These are phyloP conservation scores for Tuber borchii DNA, from an alignment of 495 filamentous ascomycete species.

Conservation along the genomic window DNA sequence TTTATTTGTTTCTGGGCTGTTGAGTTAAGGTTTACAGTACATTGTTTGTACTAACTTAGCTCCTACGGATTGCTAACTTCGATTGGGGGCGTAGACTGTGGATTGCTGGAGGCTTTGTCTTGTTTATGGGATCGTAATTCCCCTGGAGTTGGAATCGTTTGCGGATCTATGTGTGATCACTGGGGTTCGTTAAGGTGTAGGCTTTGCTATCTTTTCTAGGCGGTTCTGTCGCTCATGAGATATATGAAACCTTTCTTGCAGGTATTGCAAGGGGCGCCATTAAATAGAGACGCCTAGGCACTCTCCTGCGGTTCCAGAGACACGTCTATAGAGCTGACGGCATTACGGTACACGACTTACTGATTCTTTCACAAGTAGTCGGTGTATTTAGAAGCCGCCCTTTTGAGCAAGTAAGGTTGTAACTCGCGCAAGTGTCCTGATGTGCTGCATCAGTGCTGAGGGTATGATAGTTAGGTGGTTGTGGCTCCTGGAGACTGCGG, in stretches of 20 bases:
- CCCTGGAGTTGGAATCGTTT: neutral
- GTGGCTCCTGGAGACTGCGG: too few relatives aligned
- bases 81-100: too few relatives aligned
- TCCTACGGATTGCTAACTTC: neutral
- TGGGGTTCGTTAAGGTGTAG: neutral
- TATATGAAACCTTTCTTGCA: neutral
- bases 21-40: neutral
- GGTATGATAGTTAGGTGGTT: too few relatives aligned
- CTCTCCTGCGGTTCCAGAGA: too few relatives aligned
- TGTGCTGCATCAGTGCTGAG: too few relatives aligned
- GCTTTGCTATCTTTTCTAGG: neutral
- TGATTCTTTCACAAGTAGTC: too few relatives aligned
- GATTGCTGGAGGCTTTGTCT: neutral
- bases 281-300: neutral
- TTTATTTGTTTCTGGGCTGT: too few relatives aligned
- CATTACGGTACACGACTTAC: too few relatives aligned
- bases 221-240: neutral
- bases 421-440: too few relatives aligned
- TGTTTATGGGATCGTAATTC: neutral
- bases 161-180: neutral
- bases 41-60: neutral
- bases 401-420: too few relatives aligned
- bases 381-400: too few relatives aligned
- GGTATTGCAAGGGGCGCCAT: neutral
- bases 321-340: too few relatives aligned